phyloP scores from a whole-genome alignment of 352 stramenopile species.

The Phytophthora podocarpi region DNA sequence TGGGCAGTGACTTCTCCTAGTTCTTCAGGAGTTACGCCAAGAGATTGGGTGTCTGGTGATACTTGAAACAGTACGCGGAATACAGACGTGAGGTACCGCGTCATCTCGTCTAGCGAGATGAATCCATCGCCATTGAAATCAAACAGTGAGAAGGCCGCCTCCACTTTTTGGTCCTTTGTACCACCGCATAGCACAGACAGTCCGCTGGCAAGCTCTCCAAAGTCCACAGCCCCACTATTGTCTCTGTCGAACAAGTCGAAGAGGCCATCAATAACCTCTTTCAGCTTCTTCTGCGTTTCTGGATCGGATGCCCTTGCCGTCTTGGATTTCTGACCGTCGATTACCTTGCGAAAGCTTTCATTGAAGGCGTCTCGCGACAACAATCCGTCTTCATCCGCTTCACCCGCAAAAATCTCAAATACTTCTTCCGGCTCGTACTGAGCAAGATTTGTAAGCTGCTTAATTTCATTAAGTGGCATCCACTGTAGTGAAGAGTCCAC shows the following conservation, averaged over 20 bases:
- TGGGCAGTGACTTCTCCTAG: slow-evolving; percentile 80
- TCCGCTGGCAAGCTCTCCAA: slow-evolving; percentile 82
- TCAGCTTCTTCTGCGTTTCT: slow-evolving; percentile 51
- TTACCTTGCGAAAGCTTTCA: slow-evolving; percentile 76
- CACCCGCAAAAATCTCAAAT: slow-evolving; percentile 86
- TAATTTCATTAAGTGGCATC: slow-evolving; percentile 85
- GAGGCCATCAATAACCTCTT: slow-evolving; percentile 64
- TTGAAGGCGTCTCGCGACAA: slow-evolving; percentile 80
- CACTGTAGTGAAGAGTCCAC: slow-evolving; percentile 80
- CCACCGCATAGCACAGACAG: slow-evolving; percentile 84
- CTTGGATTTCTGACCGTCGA: slow-evolving; percentile 41
- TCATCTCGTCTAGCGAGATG: slow-evolving; percentile 89
- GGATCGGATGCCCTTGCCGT: neutral
- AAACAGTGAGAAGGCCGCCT: slow-evolving; percentile 85
- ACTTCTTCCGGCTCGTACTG: slow-evolving; percentile 82
- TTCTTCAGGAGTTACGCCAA: slow-evolving; percentile 75
- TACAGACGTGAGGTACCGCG: slow-evolving; percentile 85
- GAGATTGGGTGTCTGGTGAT: slow-evolving; percentile 61
- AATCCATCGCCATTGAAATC: slow-evolving; percentile 91
- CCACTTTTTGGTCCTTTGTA: slow-evolving; percentile 87
- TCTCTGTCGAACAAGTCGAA: slow-evolving; percentile 88
- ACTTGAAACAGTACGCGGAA: slow-evolving; percentile 88
- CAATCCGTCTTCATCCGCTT: slow-evolving; percentile 74
- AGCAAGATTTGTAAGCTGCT: slow-evolving; percentile 81
- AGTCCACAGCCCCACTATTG: slow-evolving; percentile 77